phyloP scores from a whole-genome alignment of 768 basidiomycete species.

The Tubosaeta sp. region DNA sequence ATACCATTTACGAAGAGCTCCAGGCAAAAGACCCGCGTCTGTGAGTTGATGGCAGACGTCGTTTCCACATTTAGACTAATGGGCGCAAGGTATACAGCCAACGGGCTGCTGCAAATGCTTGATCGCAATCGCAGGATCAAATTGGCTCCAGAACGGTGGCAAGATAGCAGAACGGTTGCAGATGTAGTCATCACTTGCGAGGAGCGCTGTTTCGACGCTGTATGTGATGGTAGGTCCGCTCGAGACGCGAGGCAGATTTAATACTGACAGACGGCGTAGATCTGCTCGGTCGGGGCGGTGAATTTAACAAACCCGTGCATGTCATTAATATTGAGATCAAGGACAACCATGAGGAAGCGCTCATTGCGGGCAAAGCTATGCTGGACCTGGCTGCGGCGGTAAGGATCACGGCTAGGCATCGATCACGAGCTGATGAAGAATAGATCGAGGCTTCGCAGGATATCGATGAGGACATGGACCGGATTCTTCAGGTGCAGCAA shows the following conservation, averaged over 20 bases:
- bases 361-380: conserved; percentile 93
- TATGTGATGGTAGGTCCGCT: conserved; percentile 81
- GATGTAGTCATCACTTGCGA: conserved; percentile 99
- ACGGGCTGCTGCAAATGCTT: conserved; percentile 93
- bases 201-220: conserved; percentile 97
- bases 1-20: conserved; percentile 90
- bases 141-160: conserved; percentile 93
- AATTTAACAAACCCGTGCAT: conserved; percentile 91
- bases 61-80: conserved; percentile 11
- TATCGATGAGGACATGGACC: conserved; percentile 87
- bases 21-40: conserved; percentile 75
- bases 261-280: conserved; percentile 45
- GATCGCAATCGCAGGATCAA: conserved; percentile 94
- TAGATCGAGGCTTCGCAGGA: conserved; percentile 86
- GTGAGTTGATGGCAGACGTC: conserved; percentile 43
- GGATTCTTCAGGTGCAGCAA: conserved; percentile 79
- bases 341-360: conserved; percentile 98
- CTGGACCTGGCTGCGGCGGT: conserved; percentile 88
- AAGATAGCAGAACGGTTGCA: conserved; percentile 83
- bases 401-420: conserved; percentile 7
- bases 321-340: conserved; percentile 98
- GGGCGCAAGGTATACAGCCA: conserved; percentile 74
- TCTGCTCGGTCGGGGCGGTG: conserved; percentile 80
- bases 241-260: conserved; percentile 5
- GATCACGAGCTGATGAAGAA: conserved; percentile 10